Conservation (phyloP, 2,329 filamentous ascomycete species). For the Ophiostoma tasmaniense region DNA sequence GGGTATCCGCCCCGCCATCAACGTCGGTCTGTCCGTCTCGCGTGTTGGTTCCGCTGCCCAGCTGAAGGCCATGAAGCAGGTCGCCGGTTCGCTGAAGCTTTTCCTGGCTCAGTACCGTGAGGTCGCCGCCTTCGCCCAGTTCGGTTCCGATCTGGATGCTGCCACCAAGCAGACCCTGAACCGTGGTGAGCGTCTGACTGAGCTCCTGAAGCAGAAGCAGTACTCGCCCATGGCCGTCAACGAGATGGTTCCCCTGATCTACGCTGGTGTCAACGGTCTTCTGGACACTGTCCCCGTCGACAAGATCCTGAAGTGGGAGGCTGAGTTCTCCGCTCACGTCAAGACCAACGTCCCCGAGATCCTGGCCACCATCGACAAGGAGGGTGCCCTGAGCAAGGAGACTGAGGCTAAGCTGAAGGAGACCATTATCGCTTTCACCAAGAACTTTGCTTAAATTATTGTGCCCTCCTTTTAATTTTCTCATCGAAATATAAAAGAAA, state of each 20-base stretch:
- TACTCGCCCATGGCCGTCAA: slow-evolving; percentile 97
- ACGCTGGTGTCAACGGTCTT: slow-evolving; percentile 95
- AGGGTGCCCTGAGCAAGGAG: slow-evolving; percentile 93
- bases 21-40: slow-evolving; percentile 99
- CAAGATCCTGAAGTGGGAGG: slow-evolving; percentile 91
- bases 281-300: slow-evolving; percentile 79
- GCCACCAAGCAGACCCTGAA: slow-evolving; percentile 96
- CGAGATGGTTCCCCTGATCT: slow-evolving; percentile 99
- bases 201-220: slow-evolving; percentile 99
- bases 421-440: slow-evolving; percentile 72
- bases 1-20: slow-evolving; percentile 99
- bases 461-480: not conserved
- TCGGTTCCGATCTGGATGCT: slow-evolving; percentile 98
- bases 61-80: slow-evolving; percentile 99
- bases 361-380: slow-evolving; percentile 81
- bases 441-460: slow-evolving; percentile 62
- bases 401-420: slow-evolving; percentile 76
- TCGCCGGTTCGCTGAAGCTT: slow-evolving; percentile 98
- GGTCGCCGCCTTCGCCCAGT: slow-evolving; percentile 98
- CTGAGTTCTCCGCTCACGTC: slow-evolving; percentile 87
- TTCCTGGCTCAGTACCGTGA: slow-evolving; percentile 99
- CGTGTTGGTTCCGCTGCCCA: slow-evolving; percentile 99
- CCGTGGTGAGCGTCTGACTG: slow-evolving; percentile 97
- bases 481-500: slow-evolving; percentile 2
- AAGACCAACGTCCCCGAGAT: slow-evolving; percentile 83